Base-by-base conservation (phyloP, 352 stramenopile species). In the Pythium scleroteichum region DNA sequence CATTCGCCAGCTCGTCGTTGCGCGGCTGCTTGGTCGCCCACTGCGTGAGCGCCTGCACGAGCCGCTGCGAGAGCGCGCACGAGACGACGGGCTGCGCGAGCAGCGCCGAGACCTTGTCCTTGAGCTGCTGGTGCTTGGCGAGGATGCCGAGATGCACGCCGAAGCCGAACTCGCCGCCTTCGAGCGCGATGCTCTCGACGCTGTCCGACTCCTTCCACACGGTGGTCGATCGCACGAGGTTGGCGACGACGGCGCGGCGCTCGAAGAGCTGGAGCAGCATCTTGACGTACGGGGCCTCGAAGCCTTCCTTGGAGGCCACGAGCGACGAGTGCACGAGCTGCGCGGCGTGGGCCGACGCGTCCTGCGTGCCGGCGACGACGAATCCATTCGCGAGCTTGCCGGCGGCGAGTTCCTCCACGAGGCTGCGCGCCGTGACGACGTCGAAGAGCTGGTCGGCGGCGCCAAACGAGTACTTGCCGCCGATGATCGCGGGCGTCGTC, bases 381-480 rank as follows among this genome's bases (percentile, higher is more conserved):
- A 97, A 97, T 17, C 86, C 87, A 42, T 81, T 75, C 50, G 88
- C 62, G 6, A 91, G 68, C 59, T 85, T 76, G 49, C 72, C 79
- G 5, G 76, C 69, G 4, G 82, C 77, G 2, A 92, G 68, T 20
- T 88, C 71, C 50, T 91, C 79, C 6, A 94, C 73, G 27, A 94
- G 66, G 57, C 73, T 85, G 32, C 78, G 76, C 8, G 91, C 90
- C 40, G 87, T 92, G 47, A 92, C 78, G 29, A 95, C 66, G 69
- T 96, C 81, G 78, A 98, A 82, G 72, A 94, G 75, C 68, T 87
- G 57, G 54, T 87, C 59, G 49, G 72, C 59, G 58, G 64, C 19
- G 68, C 82, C 75, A 79, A 96, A 79, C 66, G 79, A 67, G 73
- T 95, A 86, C 65, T 89, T 88, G 65, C 81, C 79, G 42, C 90